A percentile compares a stretch with the other conserved stretches of the same genome.
These are phyloP conservation scores for Aurifilum marmelostoma DNA, from an alignment of 2,329 filamentous ascomycete species.

Conservation along the genomic window DNA sequence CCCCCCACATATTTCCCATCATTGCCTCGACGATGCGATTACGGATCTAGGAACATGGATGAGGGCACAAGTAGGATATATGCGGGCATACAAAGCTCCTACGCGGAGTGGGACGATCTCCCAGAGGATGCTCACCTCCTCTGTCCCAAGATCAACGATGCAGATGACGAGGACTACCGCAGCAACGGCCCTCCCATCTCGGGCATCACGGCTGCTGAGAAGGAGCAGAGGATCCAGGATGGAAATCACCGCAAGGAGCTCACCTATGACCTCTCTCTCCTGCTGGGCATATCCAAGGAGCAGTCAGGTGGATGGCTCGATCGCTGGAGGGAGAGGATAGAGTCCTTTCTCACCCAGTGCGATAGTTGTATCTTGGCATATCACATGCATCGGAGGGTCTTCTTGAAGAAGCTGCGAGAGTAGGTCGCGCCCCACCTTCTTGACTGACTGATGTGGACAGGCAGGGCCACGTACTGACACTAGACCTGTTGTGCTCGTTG, in stretches of 20 bases:
- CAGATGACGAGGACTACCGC: constrained; percentile 68
- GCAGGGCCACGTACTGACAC: constrained; percentile 4
- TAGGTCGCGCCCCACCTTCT: constrained; percentile 40
- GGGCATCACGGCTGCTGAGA: constrained; percentile 54
- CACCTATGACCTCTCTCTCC: constrained; percentile 68
- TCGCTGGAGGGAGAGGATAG: constrained; percentile 61
- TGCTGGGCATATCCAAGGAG: constrained; percentile 68
- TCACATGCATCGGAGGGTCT: constrained; percentile 68
- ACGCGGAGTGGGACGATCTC: constrained; percentile 35
- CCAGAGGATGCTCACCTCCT: constrained; percentile 63
- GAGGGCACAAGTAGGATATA: constrained; percentile 34
- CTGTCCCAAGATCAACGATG: constrained; percentile 65
- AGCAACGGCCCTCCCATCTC: constrained; percentile 52
- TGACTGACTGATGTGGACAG: background rate
- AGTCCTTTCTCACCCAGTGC: constrained; percentile 64
- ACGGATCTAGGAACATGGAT: constrained; percentile 33
- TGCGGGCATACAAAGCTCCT: constrained; percentile 35
- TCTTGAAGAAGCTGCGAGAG: constrained; percentile 66
- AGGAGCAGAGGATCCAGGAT: constrained; percentile 56
- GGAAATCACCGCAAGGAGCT: constrained; percentile 60
- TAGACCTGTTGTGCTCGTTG: background rate
- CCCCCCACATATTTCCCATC: background rate
- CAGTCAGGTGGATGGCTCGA: constrained; percentile 62
- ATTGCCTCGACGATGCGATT: constrained; percentile 21
- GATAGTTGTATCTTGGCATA: constrained; percentile 74